Base-by-base conservation (phyloP, 176 grass and related monocot genomes). In the Olyra latifolia region DNA sequence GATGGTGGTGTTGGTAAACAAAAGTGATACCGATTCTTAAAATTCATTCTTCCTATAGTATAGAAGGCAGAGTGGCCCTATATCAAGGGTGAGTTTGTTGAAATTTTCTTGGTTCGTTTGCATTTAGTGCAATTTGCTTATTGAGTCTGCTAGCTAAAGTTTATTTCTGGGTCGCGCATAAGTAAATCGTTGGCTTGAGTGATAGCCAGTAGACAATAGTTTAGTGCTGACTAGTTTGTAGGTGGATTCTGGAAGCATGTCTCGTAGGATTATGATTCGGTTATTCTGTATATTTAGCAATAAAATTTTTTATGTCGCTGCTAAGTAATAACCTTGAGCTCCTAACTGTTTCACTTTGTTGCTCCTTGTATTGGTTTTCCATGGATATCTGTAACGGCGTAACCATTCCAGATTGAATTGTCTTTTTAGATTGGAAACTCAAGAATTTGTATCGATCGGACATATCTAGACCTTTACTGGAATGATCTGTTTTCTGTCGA, bases 11-110 rank as follows among this genome's bases (percentile, higher is more conserved):
- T 64, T 44, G 38, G 49, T 27, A 56, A 62, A 77, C 35, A 12
- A 42, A 74, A 45, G 19, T 61, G 39, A 15, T 3, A 40, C 32
- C 6, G 17, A 78, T 78, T 73, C 72, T 68, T 88, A 45, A 40
- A 57, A 74, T 60, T 78, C 29, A 20, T 78, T 89, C 72, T 86
- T 77, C 35, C 12, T 66, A 27, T 66, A 44, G 24, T 41, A 66
- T 25, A 75, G 32, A 52, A 65, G 9, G 24, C 19, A 74, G 9
- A 30, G 14, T 16, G 25, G 14, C 53, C 20, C 42, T 32, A 55
- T 80, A 25, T 61, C 63, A 61, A 62, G 3, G 50, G 49, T 78
- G n/a, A 58, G 40, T 83, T 83, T 44, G 55, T 43, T 64, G 13
- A 47, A 16, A 44, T 69, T 55, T 43, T 41, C 40, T 42, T 1